Evolutionary conservation across 2,329 filamentous ascomycete species (phyloP).

Genomic region (Nothophaeocryptopus gaeumannii): DNA sequence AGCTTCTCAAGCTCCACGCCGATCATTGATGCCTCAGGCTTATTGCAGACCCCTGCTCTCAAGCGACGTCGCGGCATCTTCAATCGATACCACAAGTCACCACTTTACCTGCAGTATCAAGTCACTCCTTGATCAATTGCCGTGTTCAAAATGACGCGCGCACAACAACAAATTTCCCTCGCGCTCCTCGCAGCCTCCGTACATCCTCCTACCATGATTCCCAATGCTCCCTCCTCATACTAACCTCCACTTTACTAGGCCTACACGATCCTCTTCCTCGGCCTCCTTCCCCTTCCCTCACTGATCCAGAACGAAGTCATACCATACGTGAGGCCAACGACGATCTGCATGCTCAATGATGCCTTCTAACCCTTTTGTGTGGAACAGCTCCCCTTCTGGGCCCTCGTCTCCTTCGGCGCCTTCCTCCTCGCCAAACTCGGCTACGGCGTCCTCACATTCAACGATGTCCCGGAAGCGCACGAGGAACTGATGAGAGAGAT

Average conservation of each 20-base stretch:
- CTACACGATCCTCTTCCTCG: constrained; percentile 82
- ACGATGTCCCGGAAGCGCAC: constrained; percentile 89
- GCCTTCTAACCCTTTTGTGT: background rate
- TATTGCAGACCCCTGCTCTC: too few species aligned
- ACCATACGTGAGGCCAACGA: constrained; percentile 67
- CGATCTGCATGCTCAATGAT: background rate
- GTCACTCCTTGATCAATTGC: too few species aligned
- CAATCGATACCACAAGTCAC: too few species aligned
- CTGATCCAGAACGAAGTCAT: constrained; percentile 81
- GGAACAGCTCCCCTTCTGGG: constrained; percentile 86
- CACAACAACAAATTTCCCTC: constrained; percentile 86
- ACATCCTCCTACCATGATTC: constrained; percentile 32
- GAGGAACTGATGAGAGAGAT: constrained; percentile 86
- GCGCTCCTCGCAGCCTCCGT: constrained; percentile 85
- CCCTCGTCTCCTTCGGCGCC: constrained; percentile 83
- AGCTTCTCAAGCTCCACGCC: too few species aligned
- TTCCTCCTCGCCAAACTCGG: constrained; percentile 90
- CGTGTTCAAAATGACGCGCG: constrained; percentile 73
- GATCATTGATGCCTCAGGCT: too few species aligned
- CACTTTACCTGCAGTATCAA: too few species aligned
- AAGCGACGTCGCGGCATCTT: too few species aligned
- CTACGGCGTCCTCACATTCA: constrained; percentile 91
- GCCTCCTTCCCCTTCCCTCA: constrained; percentile 75
- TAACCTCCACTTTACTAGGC: constrained; percentile 56
- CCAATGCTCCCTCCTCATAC: constrained; percentile 19